A percentile compares a stretch with the other conserved stretches of the same genome.
These are phyloP conservation scores for Wickerhamiella slavikovae DNA, from an alignment of 805 yeast genomes.

Conservation along the genomic window DNA sequence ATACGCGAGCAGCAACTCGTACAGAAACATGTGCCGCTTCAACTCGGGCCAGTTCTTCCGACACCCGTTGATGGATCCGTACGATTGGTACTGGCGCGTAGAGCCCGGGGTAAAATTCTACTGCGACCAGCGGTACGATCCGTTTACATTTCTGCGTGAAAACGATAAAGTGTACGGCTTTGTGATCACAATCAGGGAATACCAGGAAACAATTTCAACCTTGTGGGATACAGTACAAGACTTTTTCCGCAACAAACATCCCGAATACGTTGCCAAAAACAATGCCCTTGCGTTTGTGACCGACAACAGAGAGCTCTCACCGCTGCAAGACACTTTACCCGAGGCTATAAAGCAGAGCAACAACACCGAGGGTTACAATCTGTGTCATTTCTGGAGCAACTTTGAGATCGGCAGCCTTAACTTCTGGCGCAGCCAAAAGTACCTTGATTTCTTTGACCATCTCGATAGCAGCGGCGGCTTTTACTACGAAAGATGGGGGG, in stretches of 20 bases:
- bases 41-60: conserved; percentile 81
- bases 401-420: conserved; percentile 63
- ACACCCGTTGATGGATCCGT: conserved; percentile 47
- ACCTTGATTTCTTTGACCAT: conserved; percentile 42
- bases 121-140: conserved; percentile 58
- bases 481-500: conserved; percentile 91
- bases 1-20: conserved; percentile 45
- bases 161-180: conserved; percentile 70
- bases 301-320: conserved; percentile 26
- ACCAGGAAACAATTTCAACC: conserved; percentile 67
- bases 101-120: conserved; percentile 81
- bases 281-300: conserved; percentile 38
- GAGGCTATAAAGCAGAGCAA: conserved; percentile 27
- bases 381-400: conserved; percentile 78
- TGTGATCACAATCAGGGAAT: conserved; percentile 66
- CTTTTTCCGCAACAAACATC: conserved; percentile 31
- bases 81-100: conserved; percentile 85
- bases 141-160: conserved; percentile 61
- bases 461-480: conserved; percentile 61
- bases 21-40: conserved; percentile 89
- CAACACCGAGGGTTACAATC: conserved; percentile 40
- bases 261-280: conserved; percentile 42
- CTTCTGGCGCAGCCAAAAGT: conserved; percentile 54
- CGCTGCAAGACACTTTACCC: conserved; percentile 19
- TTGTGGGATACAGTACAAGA: conserved; percentile 58